phyloP scores from a whole-genome alignment of 2,329 filamentous ascomycete species.

The Cryphonectria radicalis region DNA sequence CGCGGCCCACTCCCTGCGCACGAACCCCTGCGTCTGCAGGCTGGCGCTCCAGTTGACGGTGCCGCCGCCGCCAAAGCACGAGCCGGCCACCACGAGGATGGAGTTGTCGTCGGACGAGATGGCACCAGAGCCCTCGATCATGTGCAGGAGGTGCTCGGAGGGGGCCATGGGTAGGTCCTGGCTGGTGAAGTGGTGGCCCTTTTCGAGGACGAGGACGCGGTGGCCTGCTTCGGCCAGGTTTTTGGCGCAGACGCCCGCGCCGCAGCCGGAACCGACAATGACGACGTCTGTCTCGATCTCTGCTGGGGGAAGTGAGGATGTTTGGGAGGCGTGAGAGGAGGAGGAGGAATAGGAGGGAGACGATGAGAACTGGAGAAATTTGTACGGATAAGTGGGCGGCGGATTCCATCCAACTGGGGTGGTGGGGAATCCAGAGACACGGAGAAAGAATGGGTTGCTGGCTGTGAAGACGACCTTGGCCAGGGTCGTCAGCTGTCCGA shows the following conservation, averaged over 20 bases:
- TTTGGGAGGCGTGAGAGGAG: not conserved
- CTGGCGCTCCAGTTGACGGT: slow-evolving; percentile 79
- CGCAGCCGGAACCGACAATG: slow-evolving; percentile 30
- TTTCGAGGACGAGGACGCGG: slow-evolving; percentile 79
- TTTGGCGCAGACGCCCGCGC: slow-evolving; percentile 31
- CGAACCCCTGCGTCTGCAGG: slow-evolving; percentile 68
- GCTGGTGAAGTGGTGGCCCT: slow-evolving; percentile 73
- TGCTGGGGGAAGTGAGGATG: not conserved
- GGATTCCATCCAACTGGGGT: slow-evolving; percentile 33
- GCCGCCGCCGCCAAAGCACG: slow-evolving; percentile 80
- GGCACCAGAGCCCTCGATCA: slow-evolving; percentile 70
- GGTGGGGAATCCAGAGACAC: slow-evolving; percentile 44
- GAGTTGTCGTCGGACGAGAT: slow-evolving; percentile 58
- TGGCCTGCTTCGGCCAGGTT: slow-evolving; percentile 32
- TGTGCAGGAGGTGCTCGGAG: slow-evolving; percentile 59
- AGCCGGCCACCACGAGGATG: slow-evolving; percentile 67
- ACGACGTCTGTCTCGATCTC: slow-evolving; percentile 28
- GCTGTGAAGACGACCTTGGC: slow-evolving; percentile 51
- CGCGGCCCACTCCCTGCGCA: slow-evolving; percentile 78
- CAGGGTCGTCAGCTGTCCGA: slow-evolving; percentile 49
- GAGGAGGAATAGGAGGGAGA: not conserved
- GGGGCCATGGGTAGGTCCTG: slow-evolving; percentile 73
- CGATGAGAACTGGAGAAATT: slow-evolving; percentile 25
- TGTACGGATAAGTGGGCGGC: slow-evolving; percentile 19
- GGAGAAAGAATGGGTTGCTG: slow-evolving; percentile 48